Base-by-base conservation (phyloP, 2,329 filamentous ascomycete genomes). In the Aureobasidium melanogenum region DNA sequence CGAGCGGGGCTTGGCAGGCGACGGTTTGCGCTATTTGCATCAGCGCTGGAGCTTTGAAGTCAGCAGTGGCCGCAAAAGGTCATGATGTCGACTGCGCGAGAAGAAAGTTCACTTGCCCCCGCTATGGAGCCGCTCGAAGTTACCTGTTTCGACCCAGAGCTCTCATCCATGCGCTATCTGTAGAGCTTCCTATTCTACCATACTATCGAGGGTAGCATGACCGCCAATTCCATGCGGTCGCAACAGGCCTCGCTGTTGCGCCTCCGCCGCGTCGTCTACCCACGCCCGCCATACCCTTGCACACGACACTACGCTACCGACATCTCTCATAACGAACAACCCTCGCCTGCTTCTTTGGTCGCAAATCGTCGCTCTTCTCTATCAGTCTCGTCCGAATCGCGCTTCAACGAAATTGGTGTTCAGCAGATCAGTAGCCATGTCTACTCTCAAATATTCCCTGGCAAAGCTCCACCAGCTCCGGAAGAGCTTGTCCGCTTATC, bases 331-430 rank as follows among this genome's bases (percentile, higher is more conserved):
- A 30, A 22, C 39, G 56, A 46, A 17, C 34, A 52, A 39, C 56
- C 61, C 10, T 61, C 36, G 63, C 59, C 47, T 63, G 59, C 59
- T 22, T 58, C 54, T 7, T 24, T 30, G 14, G 15, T 30, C 17
- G 22, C 28, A 12, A 61, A 38, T 30, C 63, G 50, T 22, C 64
- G 65, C 52, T 67, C 73, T 69, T 75, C 32, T 68, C 58, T 73
- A n/a, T 65, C 69, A 0, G 63, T 69, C 22, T 62, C 74, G n/a
- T 75, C 78, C 7, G 75, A 82, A 61, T 80, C 90, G 52, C 86
- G 94, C 66, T 90, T 88, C 78, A 99, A 95, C 75, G 89, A 95
- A 67, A 92, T 99, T 68, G 91, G 90, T 58, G 90, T 99, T 41
- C 94, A 99, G 76, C 93, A 97, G 70, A 79, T 99, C 67, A 97